Evolutionary conservation across 177 flowering plant genomes (phyloP).

Genomic region (Tripterygium wilfordii): DNA sequence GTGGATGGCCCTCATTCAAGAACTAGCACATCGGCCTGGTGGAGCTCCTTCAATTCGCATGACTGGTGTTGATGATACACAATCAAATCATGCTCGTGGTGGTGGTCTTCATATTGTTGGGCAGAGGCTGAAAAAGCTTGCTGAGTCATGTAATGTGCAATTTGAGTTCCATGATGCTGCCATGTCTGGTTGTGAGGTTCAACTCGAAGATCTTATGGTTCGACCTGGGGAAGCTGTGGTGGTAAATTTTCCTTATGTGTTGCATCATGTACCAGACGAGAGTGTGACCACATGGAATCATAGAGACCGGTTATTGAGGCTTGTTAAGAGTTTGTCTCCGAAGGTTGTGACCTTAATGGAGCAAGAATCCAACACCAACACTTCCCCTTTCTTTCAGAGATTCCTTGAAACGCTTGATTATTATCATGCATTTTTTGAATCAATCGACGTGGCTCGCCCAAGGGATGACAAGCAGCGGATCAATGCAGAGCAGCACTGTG

Average conservation of each 20-base stretch:
- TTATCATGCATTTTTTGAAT: slow-evolving; percentile 64
- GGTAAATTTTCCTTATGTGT: slow-evolving; percentile 54
- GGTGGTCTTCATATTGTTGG: slow-evolving; percentile 61
- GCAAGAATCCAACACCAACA: slow-evolving; percentile 76
- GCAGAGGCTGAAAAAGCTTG: slow-evolving; percentile 30
- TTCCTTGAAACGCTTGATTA: slow-evolving; percentile 55
- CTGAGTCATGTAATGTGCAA: slow-evolving; percentile 36
- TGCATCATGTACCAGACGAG: slow-evolving; percentile 79
- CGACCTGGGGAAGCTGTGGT: slow-evolving; percentile 50
- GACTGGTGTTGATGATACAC: slow-evolving; percentile 59
- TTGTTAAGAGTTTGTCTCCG: slow-evolving; percentile 48
- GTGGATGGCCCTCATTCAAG: slow-evolving; percentile 41
- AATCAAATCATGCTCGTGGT: slow-evolving; percentile 59
- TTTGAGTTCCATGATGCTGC: slow-evolving; percentile 55
- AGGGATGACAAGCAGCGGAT: slow-evolving; percentile 52
- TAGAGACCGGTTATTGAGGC: slow-evolving; percentile 48
- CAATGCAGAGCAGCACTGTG: slow-evolving; percentile 64
- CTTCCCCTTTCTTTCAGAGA: slow-evolving; percentile 44
- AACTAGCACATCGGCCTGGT: slow-evolving; percentile 43
- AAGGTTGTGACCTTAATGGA: slow-evolving; percentile 53
- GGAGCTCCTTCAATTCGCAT: slow-evolving; percentile 49
- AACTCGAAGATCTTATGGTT: slow-evolving; percentile 28
- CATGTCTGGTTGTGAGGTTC: slow-evolving; percentile 40
- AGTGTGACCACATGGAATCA: slow-evolving; percentile 57
- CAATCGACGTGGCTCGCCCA: slow-evolving; percentile 41